Percentiles rank a stretch among this genome's conserved stretches.
These are phyloP conservation scores for Chenopodium formosanum DNA, from an alignment of 148 eudicot species.

Conservation along the genomic window DNA sequence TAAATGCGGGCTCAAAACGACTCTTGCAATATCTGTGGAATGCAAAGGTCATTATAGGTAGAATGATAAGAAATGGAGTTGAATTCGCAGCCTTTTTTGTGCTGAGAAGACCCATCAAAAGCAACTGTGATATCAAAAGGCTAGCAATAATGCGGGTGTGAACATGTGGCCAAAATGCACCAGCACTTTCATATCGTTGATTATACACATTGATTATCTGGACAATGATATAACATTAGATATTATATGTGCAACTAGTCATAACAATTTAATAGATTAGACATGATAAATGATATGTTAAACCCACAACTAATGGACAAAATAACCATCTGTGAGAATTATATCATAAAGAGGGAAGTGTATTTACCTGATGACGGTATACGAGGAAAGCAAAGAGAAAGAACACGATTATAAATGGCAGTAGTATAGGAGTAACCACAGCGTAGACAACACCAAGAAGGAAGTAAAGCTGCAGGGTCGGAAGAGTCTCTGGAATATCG, in stretches of 20 bases:
- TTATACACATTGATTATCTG: slow-evolving; percentile 93
- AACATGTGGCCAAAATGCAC: slow-evolving; percentile 97
- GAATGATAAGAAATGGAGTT: slow-evolving; percentile 73
- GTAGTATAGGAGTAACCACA: slow-evolving; percentile 79
- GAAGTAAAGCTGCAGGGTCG: slow-evolving; percentile 86
- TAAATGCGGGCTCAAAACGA: slow-evolving; percentile 93
- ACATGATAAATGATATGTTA: neutral
- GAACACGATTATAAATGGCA: slow-evolving; percentile 87
- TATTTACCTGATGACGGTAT: slow-evolving; percentile 86
- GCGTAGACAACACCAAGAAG: slow-evolving; percentile 92
- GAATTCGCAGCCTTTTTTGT: slow-evolving; percentile 90
- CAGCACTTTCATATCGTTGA: slow-evolving; percentile 87
- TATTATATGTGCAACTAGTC: slow-evolving; percentile 7
- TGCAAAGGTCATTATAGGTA: slow-evolving; percentile 74
- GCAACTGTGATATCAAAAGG: slow-evolving; percentile 89
- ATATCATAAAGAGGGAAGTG: neutral
- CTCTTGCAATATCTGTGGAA: slow-evolving; percentile 89
- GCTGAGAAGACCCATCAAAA: slow-evolving; percentile 79
- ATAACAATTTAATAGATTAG: neutral
- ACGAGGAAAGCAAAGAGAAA: slow-evolving; percentile 84
- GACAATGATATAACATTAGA: slow-evolving; percentile 8
- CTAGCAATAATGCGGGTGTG: slow-evolving; percentile 85
- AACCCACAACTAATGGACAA: neutral
- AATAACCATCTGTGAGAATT: neutral
- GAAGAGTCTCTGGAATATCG: slow-evolving; percentile 71